Conservation (phyloP, 768 basidiomycete genomes). For the Hypholoma fasciculare region DNA sequence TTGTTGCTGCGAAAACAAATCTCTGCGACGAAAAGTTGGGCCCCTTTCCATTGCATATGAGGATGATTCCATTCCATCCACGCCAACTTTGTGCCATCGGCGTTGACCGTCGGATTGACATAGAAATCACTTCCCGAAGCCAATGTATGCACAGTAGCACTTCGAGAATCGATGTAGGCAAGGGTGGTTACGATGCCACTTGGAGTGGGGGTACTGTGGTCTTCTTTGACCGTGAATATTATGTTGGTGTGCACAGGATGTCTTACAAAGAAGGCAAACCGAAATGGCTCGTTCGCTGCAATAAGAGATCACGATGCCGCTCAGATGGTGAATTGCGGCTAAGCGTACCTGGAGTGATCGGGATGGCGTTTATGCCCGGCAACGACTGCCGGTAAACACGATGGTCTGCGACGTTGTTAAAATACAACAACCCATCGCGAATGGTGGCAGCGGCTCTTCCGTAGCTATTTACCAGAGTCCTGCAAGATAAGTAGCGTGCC, state of each 20-base stretch:
- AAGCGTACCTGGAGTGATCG: constrained; percentile 61
- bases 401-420: constrained; percentile 55
- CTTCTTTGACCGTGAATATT: constrained; percentile 63
- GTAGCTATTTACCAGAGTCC: constrained; percentile 65
- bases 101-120: constrained; percentile 55
- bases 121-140: constrained; percentile 68
- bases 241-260: constrained; percentile 53
- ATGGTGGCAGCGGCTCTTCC: constrained; percentile 61
- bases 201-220: constrained; percentile 56
- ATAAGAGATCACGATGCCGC: constrained; percentile 9
- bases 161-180: constrained; percentile 47
- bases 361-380: constrained; percentile 42
- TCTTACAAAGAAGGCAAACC: constrained; percentile 62
- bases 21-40: constrained; percentile 49
- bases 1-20: constrained; percentile 26
- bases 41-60: constrained; percentile 58
- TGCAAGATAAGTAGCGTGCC: constrained; percentile 4
- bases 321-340: neutral
- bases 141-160: constrained; percentile 43
- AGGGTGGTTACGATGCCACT: constrained; percentile 55
- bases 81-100: constrained; percentile 52
- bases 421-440: constrained; percentile 47
- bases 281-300: constrained; percentile 43
- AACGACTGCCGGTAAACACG: constrained; percentile 27
- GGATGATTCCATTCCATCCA: constrained; percentile 67